Percentiles rank a stretch among this genome's conserved stretches.
phyloP scores from a whole-genome alignment of 2,329 filamentous ascomycete genomes.

The Pseudogymnoascus sp. region DNA sequence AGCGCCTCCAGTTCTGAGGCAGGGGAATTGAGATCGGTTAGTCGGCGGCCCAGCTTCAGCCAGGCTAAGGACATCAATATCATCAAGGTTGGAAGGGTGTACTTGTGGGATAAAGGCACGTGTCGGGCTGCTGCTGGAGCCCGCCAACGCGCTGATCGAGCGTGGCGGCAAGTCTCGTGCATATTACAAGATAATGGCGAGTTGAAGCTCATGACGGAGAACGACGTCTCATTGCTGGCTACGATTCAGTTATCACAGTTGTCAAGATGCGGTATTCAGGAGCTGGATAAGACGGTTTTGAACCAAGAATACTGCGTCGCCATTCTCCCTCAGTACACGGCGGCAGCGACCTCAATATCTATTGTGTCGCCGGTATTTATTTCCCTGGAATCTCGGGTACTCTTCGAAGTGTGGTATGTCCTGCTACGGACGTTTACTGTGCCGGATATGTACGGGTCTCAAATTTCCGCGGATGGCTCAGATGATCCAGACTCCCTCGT shows the following conservation, averaged over 20 bases:
- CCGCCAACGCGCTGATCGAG: constrained; percentile 49
- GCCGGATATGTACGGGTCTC: constrained; percentile 69
- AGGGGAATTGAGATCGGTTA: constrained; percentile 20
- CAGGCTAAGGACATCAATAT: constrained; percentile 65
- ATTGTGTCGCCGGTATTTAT: constrained; percentile 85
- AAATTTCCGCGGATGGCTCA: constrained; percentile 7
- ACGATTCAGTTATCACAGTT: constrained; percentile 84
- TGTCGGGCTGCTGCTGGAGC: constrained; percentile 42
- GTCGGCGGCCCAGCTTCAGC: constrained; percentile 40
- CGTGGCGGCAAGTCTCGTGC: constrained; percentile 86
- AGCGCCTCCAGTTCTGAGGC: not conserved
- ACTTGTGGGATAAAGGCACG: constrained; percentile 78
- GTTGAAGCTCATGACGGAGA: constrained; percentile 82
- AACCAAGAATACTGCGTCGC: constrained; percentile 92
- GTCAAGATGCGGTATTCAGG: constrained; percentile 82
- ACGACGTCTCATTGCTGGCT: constrained; percentile 72
- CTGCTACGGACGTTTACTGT: constrained; percentile 84
- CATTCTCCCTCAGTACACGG: constrained; percentile 88
- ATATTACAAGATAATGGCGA: constrained; percentile 93
- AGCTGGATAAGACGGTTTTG: constrained; percentile 81
- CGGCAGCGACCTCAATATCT: constrained; percentile 64
- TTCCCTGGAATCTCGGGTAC: constrained; percentile 73
- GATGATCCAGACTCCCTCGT: constrained; percentile 9
- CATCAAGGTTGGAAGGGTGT: constrained; percentile 90
- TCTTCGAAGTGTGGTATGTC: constrained; percentile 98